Percentiles rank a stretch among this genome's conserved stretches.
phyloP scores from a whole-genome alignment of 1,139 yeast species.

The Yamadazyma atlantica region DNA sequence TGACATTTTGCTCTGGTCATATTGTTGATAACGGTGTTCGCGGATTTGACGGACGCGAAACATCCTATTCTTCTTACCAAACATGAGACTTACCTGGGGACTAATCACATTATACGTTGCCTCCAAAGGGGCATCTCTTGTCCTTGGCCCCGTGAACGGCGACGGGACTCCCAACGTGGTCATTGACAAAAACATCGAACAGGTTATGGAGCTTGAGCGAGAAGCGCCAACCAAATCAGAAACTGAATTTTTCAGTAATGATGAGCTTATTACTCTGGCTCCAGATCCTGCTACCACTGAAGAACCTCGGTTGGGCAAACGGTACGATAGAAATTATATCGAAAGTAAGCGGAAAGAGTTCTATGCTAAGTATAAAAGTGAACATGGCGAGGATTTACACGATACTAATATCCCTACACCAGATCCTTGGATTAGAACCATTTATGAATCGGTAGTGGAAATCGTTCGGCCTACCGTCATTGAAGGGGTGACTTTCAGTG shows the following conservation, averaged over 20 bases:
- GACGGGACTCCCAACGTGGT: not conserved
- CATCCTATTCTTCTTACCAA: too few species aligned
- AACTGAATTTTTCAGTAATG: constrained; percentile 2
- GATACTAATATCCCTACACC: constrained; percentile 22
- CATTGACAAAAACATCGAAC: not conserved
- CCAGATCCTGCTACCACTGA: constrained; percentile 17
- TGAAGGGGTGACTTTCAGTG: constrained; percentile 77
- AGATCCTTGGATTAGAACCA: constrained; percentile 74
- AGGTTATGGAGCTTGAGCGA: not conserved
- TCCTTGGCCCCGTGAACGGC: not conserved
- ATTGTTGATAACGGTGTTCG: too few species aligned
- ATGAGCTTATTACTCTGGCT: constrained; percentile 5
- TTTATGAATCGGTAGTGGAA: constrained; percentile 54
- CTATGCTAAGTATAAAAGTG: constrained; percentile 4
- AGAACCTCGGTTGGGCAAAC: constrained; percentile 2
- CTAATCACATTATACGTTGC: not conserved
- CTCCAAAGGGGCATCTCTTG: not conserved
- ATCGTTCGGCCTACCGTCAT: constrained; percentile 79
- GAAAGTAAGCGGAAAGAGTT: constrained; percentile 27
- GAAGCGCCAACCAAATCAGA: not conserved
- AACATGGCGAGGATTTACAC: constrained; percentile 10
- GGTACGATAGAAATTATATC: constrained; percentile 40
- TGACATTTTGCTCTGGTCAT: too few species aligned
- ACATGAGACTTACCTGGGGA: not conserved
- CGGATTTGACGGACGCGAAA: not conserved